Percentiles rank a stretch among this genome's conserved stretches.
These are phyloP conservation scores for Podaxis sp. DNA, from an alignment of 768 basidiomycete species.

Conservation along the genomic window DNA sequence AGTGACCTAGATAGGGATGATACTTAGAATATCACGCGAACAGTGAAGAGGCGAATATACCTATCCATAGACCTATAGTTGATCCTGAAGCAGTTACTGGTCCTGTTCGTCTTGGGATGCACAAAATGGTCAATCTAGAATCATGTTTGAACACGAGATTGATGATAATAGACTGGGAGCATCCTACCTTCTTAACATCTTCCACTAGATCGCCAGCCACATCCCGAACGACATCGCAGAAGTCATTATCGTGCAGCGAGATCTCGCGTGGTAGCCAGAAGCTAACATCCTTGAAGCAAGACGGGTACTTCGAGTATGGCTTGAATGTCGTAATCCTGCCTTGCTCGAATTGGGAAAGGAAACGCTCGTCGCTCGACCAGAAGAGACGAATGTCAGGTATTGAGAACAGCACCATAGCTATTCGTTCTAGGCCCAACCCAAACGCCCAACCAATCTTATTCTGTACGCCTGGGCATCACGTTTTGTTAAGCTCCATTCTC, in stretches of 20 bases:
- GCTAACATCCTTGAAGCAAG: slow-evolving; percentile 91
- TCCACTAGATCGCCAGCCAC: slow-evolving; percentile 91
- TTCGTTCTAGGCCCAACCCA: slow-evolving; percentile 93
- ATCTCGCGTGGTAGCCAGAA: slow-evolving; percentile 78
- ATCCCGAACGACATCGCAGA: slow-evolving; percentile 93
- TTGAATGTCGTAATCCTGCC: slow-evolving; percentile 82
- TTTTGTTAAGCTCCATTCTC: slow-evolving; percentile 14
- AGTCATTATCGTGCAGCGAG: slow-evolving; percentile 88
- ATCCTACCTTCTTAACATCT: slow-evolving; percentile 77
- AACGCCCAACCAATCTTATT: slow-evolving; percentile 97
- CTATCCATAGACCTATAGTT: slow-evolving; percentile 98
- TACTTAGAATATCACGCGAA: neutral
- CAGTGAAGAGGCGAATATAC: slow-evolving; percentile 36
- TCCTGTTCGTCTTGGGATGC: slow-evolving; percentile 82
- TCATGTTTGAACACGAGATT: slow-evolving; percentile 17
- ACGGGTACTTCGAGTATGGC: slow-evolving; percentile 90
- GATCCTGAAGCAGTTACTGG: slow-evolving; percentile 85
- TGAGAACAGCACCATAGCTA: slow-evolving; percentile 95
- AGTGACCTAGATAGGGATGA: slow-evolving; percentile 56
- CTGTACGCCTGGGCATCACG: slow-evolving; percentile 52
- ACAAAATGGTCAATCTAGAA: slow-evolving; percentile 85
- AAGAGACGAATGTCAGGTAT: slow-evolving; percentile 98
- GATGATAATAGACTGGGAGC: neutral
- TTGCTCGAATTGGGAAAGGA: slow-evolving; percentile 80
- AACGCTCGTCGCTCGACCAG: slow-evolving; percentile 90